Conservation (phyloP, 441 rosid genomes). For the Gossypium davidsonii region DNA sequence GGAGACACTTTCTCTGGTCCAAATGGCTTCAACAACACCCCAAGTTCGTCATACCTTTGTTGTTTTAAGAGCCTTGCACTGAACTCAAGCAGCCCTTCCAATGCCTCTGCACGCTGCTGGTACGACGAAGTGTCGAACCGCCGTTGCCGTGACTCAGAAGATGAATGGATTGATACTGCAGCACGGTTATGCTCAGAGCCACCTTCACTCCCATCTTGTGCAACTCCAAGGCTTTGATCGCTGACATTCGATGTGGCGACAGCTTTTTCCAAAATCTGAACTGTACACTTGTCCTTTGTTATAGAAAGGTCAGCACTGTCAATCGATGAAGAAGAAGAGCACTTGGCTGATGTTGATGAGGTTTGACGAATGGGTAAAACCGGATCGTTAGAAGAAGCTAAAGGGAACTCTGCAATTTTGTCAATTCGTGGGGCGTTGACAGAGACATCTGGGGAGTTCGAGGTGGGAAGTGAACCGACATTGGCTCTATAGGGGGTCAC, state of each 20-base stretch:
- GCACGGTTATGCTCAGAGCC: slow-evolving; percentile 10
- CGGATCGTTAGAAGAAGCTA: slow-evolving; percentile 33
- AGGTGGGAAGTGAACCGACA: slow-evolving; percentile 19
- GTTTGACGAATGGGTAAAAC: slow-evolving; percentile 26
- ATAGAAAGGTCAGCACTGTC: slow-evolving; percentile 30
- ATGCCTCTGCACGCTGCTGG: slow-evolving; percentile 70
- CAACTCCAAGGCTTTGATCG: slow-evolving; percentile 5
- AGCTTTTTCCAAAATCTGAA: slow-evolving; percentile 26
- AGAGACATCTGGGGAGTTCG: slow-evolving; percentile 47
- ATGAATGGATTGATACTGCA: slow-evolving; percentile 22
- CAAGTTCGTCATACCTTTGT: slow-evolving; percentile 55
- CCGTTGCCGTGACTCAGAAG: slow-evolving; percentile 25
- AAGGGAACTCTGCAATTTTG: slow-evolving; percentile 55
- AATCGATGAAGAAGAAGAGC: slow-evolving; percentile 13
- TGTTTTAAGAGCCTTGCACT: slow-evolving; percentile 56
- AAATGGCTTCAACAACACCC: slow-evolving; percentile 59
- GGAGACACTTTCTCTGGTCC: slow-evolving; percentile 65
- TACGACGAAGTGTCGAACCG: slow-evolving; percentile 61
- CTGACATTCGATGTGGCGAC: slow-evolving; percentile 13
- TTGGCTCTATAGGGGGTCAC: slow-evolving; percentile 27
- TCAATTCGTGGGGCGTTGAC: slow-evolving; percentile 60
- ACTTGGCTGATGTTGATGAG: slow-evolving; percentile 35
- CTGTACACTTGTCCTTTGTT: slow-evolving; percentile 57
- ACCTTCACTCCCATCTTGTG: slow-evolving; percentile 14
- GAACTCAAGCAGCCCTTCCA: slow-evolving; percentile 66